These are phyloP conservation scores for Dictyostelium brefeldianum DNA, from an alignment of 78 protist genomes.

Conservation along the genomic window DNA sequence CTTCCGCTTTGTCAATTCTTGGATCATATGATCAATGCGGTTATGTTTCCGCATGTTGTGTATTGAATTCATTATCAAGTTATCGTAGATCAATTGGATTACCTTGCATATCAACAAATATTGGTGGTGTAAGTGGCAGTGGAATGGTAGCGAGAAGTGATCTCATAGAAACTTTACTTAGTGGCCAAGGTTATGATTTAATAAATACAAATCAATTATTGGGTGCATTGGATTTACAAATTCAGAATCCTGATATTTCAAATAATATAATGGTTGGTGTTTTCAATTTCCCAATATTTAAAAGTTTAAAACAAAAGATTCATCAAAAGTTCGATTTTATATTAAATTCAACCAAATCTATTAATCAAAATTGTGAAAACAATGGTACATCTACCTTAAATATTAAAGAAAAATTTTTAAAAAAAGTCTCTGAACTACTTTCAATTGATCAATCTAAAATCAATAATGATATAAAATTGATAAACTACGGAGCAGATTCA, in stretches of 20 bases:
- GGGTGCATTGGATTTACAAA: not conserved
- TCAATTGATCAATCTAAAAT: conserved; percentile 19
- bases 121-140: conserved; percentile 59
- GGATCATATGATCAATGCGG: conserved; percentile 62
- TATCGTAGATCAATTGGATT: conserved; percentile 57
- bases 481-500: not conserved
- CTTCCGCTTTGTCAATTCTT: conserved; percentile 30
- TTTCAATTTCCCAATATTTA: not conserved
- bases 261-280: not conserved
- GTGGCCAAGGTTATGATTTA: no score
- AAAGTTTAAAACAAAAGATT: not conserved
- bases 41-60: conserved; percentile 83
- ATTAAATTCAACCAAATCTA: no score
- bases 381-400: not conserved
- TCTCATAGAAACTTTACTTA: not conserved
- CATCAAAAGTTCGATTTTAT: not conserved
- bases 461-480: not conserved
- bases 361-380: not conserved
- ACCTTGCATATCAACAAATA: conserved; percentile 14
- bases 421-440: conserved; percentile 26
- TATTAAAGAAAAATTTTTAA: not conserved
- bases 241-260: not conserved
- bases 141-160: conserved; percentile 37
- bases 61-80: conserved; percentile 56
- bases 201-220: not conserved